phyloP scores from a whole-genome alignment of 306 rosid species.

The Oxytropis ochrocephala region DNA sequence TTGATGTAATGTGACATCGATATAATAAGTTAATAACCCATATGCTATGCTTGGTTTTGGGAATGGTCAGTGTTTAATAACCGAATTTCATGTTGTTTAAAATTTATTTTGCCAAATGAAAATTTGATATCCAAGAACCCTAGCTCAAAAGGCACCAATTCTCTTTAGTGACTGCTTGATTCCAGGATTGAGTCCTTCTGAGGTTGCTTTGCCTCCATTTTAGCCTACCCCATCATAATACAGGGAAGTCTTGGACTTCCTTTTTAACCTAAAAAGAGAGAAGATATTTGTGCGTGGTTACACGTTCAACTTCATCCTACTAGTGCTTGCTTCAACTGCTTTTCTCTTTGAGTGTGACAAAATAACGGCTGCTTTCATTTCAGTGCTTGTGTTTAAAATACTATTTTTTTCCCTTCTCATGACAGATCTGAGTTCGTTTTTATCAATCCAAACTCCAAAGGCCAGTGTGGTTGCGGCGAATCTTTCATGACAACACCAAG shows the following conservation, averaged over 20 bases:
- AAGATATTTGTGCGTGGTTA: background rate
- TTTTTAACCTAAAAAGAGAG: background rate
- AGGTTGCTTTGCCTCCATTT: background rate
- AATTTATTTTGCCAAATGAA: background rate
- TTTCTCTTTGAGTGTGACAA: background rate
- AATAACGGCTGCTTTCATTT: background rate
- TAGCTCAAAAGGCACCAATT: background rate
- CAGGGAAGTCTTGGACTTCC: background rate
- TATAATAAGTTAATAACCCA: background rate
- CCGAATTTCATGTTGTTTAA: background rate
- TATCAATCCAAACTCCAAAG: slow-evolving; percentile 91
- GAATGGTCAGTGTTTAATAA: background rate
- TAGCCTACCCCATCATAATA: background rate
- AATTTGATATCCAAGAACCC: background rate
- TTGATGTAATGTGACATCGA: background rate
- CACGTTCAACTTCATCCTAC: background rate
- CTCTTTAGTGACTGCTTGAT: background rate
- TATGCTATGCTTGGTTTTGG: background rate
- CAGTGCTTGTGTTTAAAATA: background rate
- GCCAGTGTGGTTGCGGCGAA: slow-evolving; percentile 97
- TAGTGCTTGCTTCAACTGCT: background rate
- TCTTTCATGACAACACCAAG: slow-evolving; percentile 70
- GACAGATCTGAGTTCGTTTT: slow-evolving; percentile 87
- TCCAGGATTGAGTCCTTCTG: background rate
- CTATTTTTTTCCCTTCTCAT: background rate